Conservation (phyloP, 176 grass and related monocot genomes). For the Triticum dicoccoides region DNA sequence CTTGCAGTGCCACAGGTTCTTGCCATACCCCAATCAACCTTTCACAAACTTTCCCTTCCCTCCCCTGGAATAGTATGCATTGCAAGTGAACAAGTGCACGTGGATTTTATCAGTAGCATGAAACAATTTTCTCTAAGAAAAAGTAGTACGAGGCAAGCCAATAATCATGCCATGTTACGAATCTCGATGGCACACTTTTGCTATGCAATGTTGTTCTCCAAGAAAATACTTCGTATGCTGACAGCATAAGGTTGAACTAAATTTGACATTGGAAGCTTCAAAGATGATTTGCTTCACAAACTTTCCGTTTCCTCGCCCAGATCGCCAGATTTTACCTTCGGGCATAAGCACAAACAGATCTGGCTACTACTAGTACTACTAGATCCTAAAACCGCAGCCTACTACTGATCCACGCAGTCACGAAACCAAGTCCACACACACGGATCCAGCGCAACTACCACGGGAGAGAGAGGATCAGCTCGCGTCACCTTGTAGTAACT, state of each 20-base stretch:
- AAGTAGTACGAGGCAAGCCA: not conserved
- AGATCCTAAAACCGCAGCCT: constrained; percentile 10
- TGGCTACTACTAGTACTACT: not conserved
- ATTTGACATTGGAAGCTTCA: not conserved
- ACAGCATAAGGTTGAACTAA: not conserved
- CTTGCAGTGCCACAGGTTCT: not conserved
- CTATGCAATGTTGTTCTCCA: not conserved
- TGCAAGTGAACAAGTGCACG: not conserved
- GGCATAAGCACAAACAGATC: constrained; percentile 12
- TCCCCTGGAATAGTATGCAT: not conserved
- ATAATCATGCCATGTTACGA: not conserved
- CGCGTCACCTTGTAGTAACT: constrained; percentile 60
- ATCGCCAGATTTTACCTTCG: not conserved
- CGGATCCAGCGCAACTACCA: not conserved
- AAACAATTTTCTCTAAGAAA: no score
- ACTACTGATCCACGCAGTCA: not conserved
- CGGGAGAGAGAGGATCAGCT: not conserved
- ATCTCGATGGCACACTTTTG: not conserved
- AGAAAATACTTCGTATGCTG: not conserved
- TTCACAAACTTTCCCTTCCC: not conserved
- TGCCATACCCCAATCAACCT: not conserved
- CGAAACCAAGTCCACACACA: not conserved
- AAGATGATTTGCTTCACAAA: not conserved
- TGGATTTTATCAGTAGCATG: not conserved
- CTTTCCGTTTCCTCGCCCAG: not conserved